Evolutionary conservation across 2,329 filamentous ascomycete species (phyloP).

Genomic region (Epichloe typhina): DNA sequence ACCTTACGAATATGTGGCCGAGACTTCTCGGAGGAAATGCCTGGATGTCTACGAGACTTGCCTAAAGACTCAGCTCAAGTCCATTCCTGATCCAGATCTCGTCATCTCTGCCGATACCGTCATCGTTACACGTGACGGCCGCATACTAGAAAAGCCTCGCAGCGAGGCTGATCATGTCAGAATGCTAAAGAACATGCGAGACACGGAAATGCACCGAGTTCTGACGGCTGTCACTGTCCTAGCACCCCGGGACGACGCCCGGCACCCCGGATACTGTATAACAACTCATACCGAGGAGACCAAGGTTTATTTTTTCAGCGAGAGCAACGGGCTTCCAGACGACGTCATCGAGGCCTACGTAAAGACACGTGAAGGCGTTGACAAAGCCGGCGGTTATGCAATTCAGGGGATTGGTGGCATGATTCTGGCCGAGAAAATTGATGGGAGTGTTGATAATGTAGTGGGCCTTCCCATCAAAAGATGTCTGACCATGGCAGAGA

Average conservation of each 20-base stretch:
- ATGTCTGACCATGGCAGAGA: slow-evolving; percentile 72
- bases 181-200: slow-evolving; percentile 73
- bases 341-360: slow-evolving; percentile 72
- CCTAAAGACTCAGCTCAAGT: slow-evolving; percentile 28
- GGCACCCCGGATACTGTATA: slow-evolving; percentile 74
- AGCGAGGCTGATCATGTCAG: slow-evolving; percentile 67
- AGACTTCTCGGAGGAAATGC: slow-evolving; percentile 75
- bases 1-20: slow-evolving; percentile 82
- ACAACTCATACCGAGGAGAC: slow-evolving; percentile 82
- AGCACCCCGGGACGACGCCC: slow-evolving; percentile 65
- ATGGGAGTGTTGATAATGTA: slow-evolving; percentile 87
- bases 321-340: slow-evolving; percentile 47
- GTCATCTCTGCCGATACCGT: slow-evolving; percentile 88
- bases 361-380: slow-evolving; percentile 76
- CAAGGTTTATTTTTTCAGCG: slow-evolving; percentile 75
- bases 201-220: slow-evolving; percentile 66
- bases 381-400: slow-evolving; percentile 94
- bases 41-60: slow-evolving; percentile 51
- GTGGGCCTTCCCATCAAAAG: slow-evolving; percentile 75
- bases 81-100: slow-evolving; percentile 57
- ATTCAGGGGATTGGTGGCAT: slow-evolving; percentile 81
- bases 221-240: slow-evolving; percentile 79
- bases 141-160: slow-evolving; percentile 82
- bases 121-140: slow-evolving; percentile 61
- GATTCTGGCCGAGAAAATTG: slow-evolving; percentile 75